A percentile compares a stretch with the other conserved stretches of the same genome.
These are phyloP conservation scores for Noccaea bulbosa DNA, from an alignment of 345 rosid genomes.

Conservation along the genomic window DNA sequence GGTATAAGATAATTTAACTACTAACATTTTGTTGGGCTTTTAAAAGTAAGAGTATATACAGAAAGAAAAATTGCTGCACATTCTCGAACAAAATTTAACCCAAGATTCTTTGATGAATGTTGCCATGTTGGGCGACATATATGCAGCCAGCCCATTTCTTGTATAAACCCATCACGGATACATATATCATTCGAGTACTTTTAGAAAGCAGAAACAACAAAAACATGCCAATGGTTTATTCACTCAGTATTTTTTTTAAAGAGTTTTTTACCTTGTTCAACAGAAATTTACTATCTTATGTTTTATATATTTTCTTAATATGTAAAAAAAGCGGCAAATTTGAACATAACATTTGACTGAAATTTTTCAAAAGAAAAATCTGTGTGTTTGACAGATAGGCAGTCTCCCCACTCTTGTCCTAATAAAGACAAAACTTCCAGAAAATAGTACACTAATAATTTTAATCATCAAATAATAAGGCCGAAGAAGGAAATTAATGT, in stretches of 20 bases:
- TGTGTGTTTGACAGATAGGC: conserved; percentile 37
- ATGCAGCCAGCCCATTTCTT: background rate
- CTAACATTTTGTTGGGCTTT: too few species aligned
- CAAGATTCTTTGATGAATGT: background rate
- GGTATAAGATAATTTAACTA: too few species aligned
- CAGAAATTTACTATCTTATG: too few species aligned
- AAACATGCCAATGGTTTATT: too few species aligned
- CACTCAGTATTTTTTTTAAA: too few species aligned
- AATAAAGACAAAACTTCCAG: conserved; percentile 28
- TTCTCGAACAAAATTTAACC: background rate
- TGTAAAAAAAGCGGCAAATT: conserved; percentile 35
- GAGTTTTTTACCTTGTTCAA: too few species aligned
- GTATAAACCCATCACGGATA: background rate
- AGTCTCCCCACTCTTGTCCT: conserved; percentile 7
- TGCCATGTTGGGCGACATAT: conserved; percentile 10
- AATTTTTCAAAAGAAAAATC: background rate
- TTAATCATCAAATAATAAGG: background rate
- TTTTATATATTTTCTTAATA: too few species aligned
- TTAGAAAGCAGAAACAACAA: too few species aligned
- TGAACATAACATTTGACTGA: background rate
- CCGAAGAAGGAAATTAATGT: conserved; percentile 1
- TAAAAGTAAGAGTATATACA: too few species aligned
- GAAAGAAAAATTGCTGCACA: background rate
- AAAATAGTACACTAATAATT: too few species aligned
- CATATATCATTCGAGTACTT: background rate